Evolutionary conservation across 371 early-diverging fungal species (phyloP), one percentile per base, ranked within the genome.

Genomic region (Mortierella sp.): DNA sequence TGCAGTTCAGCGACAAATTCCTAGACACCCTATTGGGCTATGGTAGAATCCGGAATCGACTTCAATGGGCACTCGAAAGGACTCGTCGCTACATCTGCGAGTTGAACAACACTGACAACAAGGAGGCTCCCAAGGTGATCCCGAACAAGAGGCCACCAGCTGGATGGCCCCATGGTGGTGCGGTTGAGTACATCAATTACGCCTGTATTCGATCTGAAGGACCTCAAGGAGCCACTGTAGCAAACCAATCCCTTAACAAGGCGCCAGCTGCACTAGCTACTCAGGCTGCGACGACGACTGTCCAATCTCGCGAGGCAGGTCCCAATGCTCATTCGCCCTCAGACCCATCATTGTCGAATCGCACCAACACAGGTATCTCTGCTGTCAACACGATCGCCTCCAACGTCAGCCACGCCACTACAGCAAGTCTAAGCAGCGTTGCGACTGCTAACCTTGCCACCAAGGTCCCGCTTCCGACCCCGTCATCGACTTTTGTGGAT

Each of bases 1-100:
- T 76, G 28, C 77, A 76, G 52, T 76, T 76, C 55, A 76, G 65
- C 48, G 77, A 64, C 14, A 76, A 61, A 52, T 58, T 47, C 9
- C 29, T 64, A 9, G 62, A 61, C 31, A 34, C 62, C 14, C 40
- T 76, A 34, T 31, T 65, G 46, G 77, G 77, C 0, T 76, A 62
- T 48, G 66, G 77, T 6, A 52, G 77, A 22, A 76, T 76, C 55
- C 65, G 77, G 13, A 76, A 76, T 53, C 69, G 77, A 21, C 65
- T 76, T 9, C 77, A 76, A 46, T 76, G 77, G 77, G 77, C 77
- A 14, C 57, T 76, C n/a, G 77, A 76, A 48, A 60, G 77, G 28
- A 76, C 77, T 12, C 48, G 77, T 21, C 61, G 77, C 10, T 69
- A 69, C 39, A 58, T 68, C 22, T 44, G 54, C 47, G 61, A 60